Base-by-base conservation (phyloP, 345 rosid species). In the Melaleuca alternifolia region DNA sequence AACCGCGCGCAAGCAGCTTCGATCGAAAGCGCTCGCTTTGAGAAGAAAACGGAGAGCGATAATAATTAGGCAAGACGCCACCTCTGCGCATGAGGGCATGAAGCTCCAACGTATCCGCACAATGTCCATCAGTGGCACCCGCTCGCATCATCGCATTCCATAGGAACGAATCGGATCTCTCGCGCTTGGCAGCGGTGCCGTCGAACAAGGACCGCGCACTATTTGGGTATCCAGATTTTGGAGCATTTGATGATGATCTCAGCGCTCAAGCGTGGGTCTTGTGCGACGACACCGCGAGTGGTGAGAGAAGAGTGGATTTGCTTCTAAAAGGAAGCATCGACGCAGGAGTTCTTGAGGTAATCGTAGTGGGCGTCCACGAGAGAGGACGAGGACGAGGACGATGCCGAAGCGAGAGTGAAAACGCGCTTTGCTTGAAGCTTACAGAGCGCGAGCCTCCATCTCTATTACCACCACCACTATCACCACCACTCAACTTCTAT, bases 141-240 rank as follows among this genome's bases (percentile, higher is more conserved):
- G 93, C 91, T 76, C 92, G 88, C 87, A 93, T 87, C 93, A 91
- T 92, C 59, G 91, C 90, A 83, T 92, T 93, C 91, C 92, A 89
- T 51, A 90, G 91, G 83, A 93, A 91, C 83, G 89, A 93, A 86
- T 84, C 24, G 54, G 89, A 84, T 7, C 85, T 85, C 2, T 86
- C 85, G 48, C 84, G 24, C 15, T 56, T 59, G 0, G 77, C 54
- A n/a, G 23, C 59, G 51, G 83, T 44, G 56, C 30, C 21, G 77
- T 92, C 85, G 85, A 92, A 92, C 85, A 91, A 53, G 20, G 89
- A 84, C 48, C 92, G 87, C 48, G 92, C 90, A 5, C 50, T 24
- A 18, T 54, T 62, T 62, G 51, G 84, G 51, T 89, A 84, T 51
- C 90, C 92, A n/a, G 16, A 76, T 86, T 85, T 91, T 83, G 83